phyloP scores from a whole-genome alignment of 1,284 basidiomycete species.

The Caloboletus firmus region DNA sequence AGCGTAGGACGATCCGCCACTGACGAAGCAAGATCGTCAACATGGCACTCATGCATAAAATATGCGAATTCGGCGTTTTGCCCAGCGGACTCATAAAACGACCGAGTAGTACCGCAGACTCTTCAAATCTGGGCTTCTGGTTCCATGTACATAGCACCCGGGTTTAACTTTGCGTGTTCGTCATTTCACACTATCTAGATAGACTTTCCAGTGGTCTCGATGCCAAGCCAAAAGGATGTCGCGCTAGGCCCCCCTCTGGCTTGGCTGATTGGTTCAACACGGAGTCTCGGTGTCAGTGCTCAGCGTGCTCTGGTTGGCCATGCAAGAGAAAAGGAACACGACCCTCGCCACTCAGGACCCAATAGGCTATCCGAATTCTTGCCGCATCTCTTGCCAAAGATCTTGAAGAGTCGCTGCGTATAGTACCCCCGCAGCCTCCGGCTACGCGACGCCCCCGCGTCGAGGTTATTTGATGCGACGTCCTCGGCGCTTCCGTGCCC shows the following conservation, averaged over 20 bases:
- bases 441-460: background rate
- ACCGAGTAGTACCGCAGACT: background rate
- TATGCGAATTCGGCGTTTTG: background rate
- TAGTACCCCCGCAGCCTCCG: conserved; percentile 2
- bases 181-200: background rate
- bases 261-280: background rate
- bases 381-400: conserved; percentile 1
- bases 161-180: background rate
- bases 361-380: background rate
- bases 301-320: background rate
- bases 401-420: conserved; percentile 2
- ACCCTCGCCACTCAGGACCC: background rate
- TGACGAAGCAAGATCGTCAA: conserved; percentile 17
- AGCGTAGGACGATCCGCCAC: conserved; percentile 19
- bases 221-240: conserved; percentile 1
- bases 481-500: conserved; percentile 13
- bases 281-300: background rate
- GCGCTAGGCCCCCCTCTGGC: background rate
- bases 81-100: background rate
- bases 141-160: background rate
- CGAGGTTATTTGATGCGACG: conserved; percentile 18
- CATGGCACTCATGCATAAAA: background rate
- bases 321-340: background rate
- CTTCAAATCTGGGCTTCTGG: background rate
- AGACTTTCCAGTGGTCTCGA: background rate